Evolutionary conservation across 257 asterid species (phyloP), one percentile per base, ranked within the genome.

Genomic region (Linaria vulgaris): DNA sequence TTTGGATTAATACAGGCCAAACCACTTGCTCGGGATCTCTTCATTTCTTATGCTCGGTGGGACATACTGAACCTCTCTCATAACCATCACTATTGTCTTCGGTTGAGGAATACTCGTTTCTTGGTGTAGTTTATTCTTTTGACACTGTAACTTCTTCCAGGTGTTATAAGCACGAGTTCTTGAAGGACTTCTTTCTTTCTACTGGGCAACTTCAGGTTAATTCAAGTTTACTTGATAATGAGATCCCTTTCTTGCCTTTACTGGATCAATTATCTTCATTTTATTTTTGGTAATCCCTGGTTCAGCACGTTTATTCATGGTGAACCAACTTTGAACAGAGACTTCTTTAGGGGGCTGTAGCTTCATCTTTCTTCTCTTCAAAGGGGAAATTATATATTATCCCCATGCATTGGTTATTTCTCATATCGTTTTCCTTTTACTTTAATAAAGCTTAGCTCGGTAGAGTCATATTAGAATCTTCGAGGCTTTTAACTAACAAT

Each of bases 171-270:
- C 96, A 82, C 69, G 99, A 90, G 73, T 85, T 84, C 79, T 71
- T 90, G 87, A 90, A 87, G 84, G 87, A 87, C 80, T 94, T 90
- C 73, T 90, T 81, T 56, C 74, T 86, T 16, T 85, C 96, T 69
- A 69, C 92, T 43, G 99, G 97, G 63, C 97, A 90, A 74, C 83
- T 87, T 67, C 95, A 90, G 96, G 99, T 92, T 65, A 47, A 63
- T 76, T 76, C 55, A 20, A 34, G 23, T 65, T 58, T 51, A 50
- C 69, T 72, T 64, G 63, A 22, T 68, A 59, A n/a, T 17, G 8
- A 45, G 44, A 12, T 22, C 23, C 22, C 27, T 70, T 61, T 68
- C 38, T 63, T 70, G 46, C 43, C 34, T 59, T 53, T 12, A 1
- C 23, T 67, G 19, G 20, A 45, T 63, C 41, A n/a, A 2, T 12